A percentile compares a stretch with the other conserved stretches of the same genome.
These are phyloP conservation scores for Euphrasia arctica DNA, from an alignment of 305 asterid genomes.

Conservation along the genomic window DNA sequence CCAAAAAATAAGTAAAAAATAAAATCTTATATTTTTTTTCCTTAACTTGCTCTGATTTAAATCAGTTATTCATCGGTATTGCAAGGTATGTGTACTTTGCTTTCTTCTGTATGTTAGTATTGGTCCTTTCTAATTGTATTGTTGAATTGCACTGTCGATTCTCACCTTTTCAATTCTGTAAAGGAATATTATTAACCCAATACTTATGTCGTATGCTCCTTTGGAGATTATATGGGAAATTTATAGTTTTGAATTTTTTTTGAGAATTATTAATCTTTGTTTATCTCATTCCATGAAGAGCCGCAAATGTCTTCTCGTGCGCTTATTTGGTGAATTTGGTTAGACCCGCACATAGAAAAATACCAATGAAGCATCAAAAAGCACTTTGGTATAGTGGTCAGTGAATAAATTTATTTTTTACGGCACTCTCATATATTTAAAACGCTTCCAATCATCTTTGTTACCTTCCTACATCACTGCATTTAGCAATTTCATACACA, in stretches of 20 bases:
- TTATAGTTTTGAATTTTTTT: constrained; percentile 15
- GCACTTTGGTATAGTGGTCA: constrained; percentile 99
- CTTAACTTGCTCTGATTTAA: constrained; percentile 51
- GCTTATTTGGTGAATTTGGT: constrained; percentile 91
- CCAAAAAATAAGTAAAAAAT: not conserved
- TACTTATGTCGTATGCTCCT: constrained; percentile 14
- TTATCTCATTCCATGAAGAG: constrained; percentile 57
- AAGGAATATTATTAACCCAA: constrained; percentile 11
- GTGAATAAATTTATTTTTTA: constrained; percentile 28
- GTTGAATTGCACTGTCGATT: constrained; percentile 12
- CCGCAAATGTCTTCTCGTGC: constrained; percentile 97
- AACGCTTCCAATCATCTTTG: constrained; percentile 1
- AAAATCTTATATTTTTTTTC: constrained; percentile 21
- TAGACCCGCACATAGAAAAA: constrained; percentile 79
- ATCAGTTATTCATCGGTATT: constrained; percentile 80
- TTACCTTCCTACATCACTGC: constrained; percentile 5
- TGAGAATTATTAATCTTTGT: constrained; percentile 29
- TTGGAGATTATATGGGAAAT: constrained; percentile 18
- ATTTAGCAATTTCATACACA: constrained; percentile 17
- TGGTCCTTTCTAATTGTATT: constrained; percentile 7
- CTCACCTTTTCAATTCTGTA: not conserved
- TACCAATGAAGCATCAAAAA: constrained; percentile 93
- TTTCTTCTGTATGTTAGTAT: constrained; percentile 14
- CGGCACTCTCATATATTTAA: constrained; percentile 15
- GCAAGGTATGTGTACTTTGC: constrained; percentile 66